Base-by-base conservation (phyloP, 2,329 filamentous ascomycete species). In the Cladorrhinum sp. region DNA sequence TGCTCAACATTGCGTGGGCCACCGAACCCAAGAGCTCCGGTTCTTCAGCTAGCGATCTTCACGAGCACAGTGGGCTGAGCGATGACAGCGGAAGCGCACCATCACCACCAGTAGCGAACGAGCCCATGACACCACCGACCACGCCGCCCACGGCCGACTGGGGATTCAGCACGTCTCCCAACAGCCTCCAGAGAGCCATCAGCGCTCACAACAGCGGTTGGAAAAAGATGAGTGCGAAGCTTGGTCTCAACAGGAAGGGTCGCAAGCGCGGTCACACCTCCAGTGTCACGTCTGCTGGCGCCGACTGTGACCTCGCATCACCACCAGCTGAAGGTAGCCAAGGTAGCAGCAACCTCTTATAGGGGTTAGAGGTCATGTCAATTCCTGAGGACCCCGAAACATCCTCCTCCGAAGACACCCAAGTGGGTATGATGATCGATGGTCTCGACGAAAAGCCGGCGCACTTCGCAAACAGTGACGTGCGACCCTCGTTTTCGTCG, bases 91-190 rank as follows among this genome's bases (percentile, higher is more conserved):
- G 81, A 59, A 83, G 82, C 63, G 80, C 81, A n/a, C 80, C 79
- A 60, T 86, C 85, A 55, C 78, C 84, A 32, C 73, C 80, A 53
- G 71, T 10, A 22, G 32, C 75, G 24, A 76, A 79, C 62, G 87
- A 88, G 69, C 88, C 81, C 2, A 87, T 91, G 79, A 92, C 90
- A 2, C 90, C 90, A 0, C 89, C 89, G 1, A 90, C 84, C 2
- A 90, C 87, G 2, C 88, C 90, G 32, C 88, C 89, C 0, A 84
- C 81, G 1, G 81, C 83, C 0, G 82, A 87, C 63, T 85, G 80
- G 75, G 72, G 75, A 2, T 81, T 83, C 64, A 75, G 75, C 63
- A 73, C 78, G 1, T 82, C 83, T 4, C 81, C 82, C 0, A 80
- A 78, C n/a, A 77, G 79, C 13, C 73, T 85, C 22, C 81, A 84